Evolutionary conservation across 352 stramenopile species (phyloP).

Genomic region (Pythium pyrilobum): DNA sequence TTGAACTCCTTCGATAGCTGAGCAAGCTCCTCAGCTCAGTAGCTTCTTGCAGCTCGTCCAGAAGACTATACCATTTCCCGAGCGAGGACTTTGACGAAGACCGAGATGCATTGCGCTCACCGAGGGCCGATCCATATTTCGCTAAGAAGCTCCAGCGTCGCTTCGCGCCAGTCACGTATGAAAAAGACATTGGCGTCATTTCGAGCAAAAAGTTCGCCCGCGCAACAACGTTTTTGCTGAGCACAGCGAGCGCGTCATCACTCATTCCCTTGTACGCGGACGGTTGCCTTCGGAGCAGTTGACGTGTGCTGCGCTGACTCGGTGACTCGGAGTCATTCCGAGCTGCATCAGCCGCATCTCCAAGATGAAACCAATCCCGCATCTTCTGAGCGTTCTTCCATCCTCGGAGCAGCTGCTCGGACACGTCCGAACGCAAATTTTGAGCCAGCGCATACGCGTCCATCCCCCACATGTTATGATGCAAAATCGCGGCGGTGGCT

Average conservation of each 20-base stretch:
- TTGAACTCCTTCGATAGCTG: slow-evolving; percentile 71
- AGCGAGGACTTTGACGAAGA: slow-evolving; percentile 37
- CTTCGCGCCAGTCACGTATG: slow-evolving; percentile 65
- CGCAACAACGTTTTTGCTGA: slow-evolving; percentile 71
- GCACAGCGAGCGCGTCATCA: slow-evolving; percentile 56
- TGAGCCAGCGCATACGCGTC: slow-evolving; percentile 69
- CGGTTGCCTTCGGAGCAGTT: slow-evolving; percentile 33
- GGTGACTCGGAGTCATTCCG: slow-evolving; percentile 28
- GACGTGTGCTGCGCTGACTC: slow-evolving; percentile 3
- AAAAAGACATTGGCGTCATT: slow-evolving; percentile 69
- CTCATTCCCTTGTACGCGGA: slow-evolving; percentile 76
- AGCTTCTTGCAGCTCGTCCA: slow-evolving; percentile 72
- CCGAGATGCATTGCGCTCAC: slow-evolving; percentile 11
- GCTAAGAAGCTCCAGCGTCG: slow-evolving; percentile 61
- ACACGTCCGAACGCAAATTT: slow-evolving; percentile 51
- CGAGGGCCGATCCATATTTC: slow-evolving; percentile 67
- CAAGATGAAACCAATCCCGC: slow-evolving; percentile 81
- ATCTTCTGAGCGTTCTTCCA: slow-evolving; percentile 88
- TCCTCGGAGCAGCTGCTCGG: slow-evolving; percentile 54
- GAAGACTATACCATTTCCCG: slow-evolving; percentile 76
- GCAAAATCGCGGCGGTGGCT: slow-evolving; percentile 70
- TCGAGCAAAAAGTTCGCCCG: slow-evolving; percentile 67
- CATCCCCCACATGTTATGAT: slow-evolving; percentile 87
- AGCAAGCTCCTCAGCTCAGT: slow-evolving; percentile 68
- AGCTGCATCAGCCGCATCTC: slow-evolving; percentile 58